Evolutionary conservation across 2,329 filamentous ascomycete species (phyloP).

Genomic region (Elsinoe necatrix): DNA sequence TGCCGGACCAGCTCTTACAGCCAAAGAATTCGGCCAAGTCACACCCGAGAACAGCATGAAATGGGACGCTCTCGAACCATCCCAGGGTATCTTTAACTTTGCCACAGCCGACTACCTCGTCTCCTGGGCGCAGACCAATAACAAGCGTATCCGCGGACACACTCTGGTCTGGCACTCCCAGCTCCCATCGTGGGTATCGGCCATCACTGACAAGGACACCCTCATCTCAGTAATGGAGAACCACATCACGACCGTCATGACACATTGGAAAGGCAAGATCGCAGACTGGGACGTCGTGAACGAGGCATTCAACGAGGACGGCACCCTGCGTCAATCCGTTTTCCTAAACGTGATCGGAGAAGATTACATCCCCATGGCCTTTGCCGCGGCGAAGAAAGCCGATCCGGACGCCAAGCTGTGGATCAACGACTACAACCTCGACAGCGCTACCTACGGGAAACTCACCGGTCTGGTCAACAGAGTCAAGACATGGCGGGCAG

Average conservation of each 20-base stretch:
- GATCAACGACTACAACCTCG: conserved; percentile 64
- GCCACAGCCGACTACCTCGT: conserved; percentile 51
- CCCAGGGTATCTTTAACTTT: conserved; percentile 48
- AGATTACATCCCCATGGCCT: conserved; percentile 61
- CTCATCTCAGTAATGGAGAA: conserved; percentile 50
- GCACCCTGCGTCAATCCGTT: conserved; percentile 58
- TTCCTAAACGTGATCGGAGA: conserved; percentile 63
- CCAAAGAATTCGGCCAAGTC: conserved; percentile 54
- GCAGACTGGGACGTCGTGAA: conserved; percentile 39
- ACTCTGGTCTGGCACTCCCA: conserved; percentile 56
- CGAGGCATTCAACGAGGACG: conserved; percentile 33
- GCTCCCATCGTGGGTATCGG: conserved; percentile 48
- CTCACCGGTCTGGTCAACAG: conserved; percentile 46
- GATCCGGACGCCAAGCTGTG: conserved; percentile 63
- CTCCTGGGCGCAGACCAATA: conserved; percentile 48
- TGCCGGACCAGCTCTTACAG: conserved; percentile 44
- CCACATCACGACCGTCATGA: conserved; percentile 52
- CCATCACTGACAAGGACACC: conserved; percentile 44
- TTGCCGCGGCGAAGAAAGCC: conserved; percentile 56
- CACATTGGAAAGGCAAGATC: conserved; percentile 56
- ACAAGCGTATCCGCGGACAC: conserved; percentile 55
- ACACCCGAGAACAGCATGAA: conserved; percentile 65
- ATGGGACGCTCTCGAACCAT: conserved; percentile 51
- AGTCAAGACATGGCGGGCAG: conserved; percentile 56
- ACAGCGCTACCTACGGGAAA: conserved; percentile 53